These are phyloP conservation scores for Pseudophaeomoniella oleicola DNA, from an alignment of 2,329 filamentous ascomycete species.

Conservation along the genomic window DNA sequence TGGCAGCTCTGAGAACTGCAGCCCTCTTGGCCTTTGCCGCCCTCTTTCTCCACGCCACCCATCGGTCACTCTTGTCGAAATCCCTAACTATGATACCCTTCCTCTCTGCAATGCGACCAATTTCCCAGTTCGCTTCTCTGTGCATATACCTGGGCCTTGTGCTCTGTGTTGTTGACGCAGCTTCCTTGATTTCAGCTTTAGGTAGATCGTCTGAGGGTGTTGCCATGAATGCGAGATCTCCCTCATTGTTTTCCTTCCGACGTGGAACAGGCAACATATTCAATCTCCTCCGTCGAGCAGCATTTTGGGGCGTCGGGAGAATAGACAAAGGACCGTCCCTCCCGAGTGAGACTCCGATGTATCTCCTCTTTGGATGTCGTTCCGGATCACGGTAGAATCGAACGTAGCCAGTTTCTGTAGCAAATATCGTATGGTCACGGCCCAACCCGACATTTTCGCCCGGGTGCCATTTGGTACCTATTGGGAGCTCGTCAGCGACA, in stretches of 20 bases:
- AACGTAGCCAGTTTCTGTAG: slow-evolving; percentile 74
- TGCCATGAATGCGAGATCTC: slow-evolving; percentile 8
- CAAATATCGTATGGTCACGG: slow-evolving; percentile 90
- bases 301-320: slow-evolving; percentile 62
- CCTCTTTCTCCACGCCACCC: slow-evolving; percentile 50
- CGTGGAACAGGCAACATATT: slow-evolving; percentile 49
- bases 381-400: slow-evolving; percentile 89
- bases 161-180: slow-evolving; percentile 17
- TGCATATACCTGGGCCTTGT: slow-evolving; percentile 47
- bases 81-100: slow-evolving; percentile 40
- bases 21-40: slow-evolving; percentile 30
- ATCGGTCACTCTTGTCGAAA: slow-evolving; percentile 45
- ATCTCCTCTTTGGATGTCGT: slow-evolving; percentile 73
- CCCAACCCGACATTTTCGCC: slow-evolving; percentile 94
- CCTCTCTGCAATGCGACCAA: slow-evolving; percentile 24
- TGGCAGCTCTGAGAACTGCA: neutral
- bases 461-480: slow-evolving; percentile 79
- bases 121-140: slow-evolving; percentile 38
- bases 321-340: slow-evolving; percentile 46
- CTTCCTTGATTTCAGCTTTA: slow-evolving; percentile 17
- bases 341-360: slow-evolving; percentile 85
- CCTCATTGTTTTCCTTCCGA: slow-evolving; percentile 7
- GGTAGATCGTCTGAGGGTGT: slow-evolving; percentile 10
- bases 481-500: neutral
- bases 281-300: slow-evolving; percentile 58